These are phyloP conservation scores for Fragaria nilgerrensis DNA, from an alignment of 306 rosid species.

Conservation along the genomic window DNA sequence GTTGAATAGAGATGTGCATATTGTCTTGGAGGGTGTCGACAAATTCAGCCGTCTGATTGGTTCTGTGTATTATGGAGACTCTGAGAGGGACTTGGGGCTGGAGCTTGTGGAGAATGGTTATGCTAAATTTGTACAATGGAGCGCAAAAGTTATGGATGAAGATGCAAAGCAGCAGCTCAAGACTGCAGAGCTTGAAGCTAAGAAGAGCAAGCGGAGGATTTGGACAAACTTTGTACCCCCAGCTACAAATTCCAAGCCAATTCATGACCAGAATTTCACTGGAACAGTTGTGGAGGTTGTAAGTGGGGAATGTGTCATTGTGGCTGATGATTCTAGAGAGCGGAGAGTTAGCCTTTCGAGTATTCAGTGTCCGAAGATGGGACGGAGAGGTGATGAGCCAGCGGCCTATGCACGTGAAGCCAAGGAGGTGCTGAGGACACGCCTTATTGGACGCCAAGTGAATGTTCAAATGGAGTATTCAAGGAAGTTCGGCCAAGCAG, in stretches of 20 bases:
- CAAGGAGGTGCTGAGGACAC: constrained; percentile 84
- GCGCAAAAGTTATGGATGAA: constrained; percentile 96
- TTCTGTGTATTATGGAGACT: constrained; percentile 68
- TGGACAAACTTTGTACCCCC: constrained; percentile 63
- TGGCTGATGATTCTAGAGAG: constrained; percentile 93
- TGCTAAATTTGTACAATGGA: constrained; percentile 88
- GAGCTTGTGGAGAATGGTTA: constrained; percentile 89
- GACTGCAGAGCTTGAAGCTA: constrained; percentile 80
- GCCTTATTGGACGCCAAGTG: constrained; percentile 84
- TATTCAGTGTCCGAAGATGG: constrained; percentile 90
- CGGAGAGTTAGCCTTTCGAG: constrained; percentile 91
- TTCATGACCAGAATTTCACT: constrained; percentile 82
- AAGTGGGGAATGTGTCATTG: constrained; percentile 84
- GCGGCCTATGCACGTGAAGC: constrained; percentile 99
- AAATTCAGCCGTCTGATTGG: constrained; percentile 93
- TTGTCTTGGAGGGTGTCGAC: constrained; percentile 89
- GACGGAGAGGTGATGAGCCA: constrained; percentile 92
- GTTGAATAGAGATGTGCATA: constrained; percentile 77
- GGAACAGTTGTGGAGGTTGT: constrained; percentile 99
- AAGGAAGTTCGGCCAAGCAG: constrained; percentile 56
- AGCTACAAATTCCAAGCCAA: constrained; percentile 84
- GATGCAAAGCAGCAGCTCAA: constrained; percentile 77
- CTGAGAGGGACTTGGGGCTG: constrained; percentile 81
- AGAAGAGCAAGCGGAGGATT: constrained; percentile 65
- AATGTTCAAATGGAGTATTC: constrained; percentile 96